Evolutionary conservation across 164 flowering plant species (phyloP).

Genomic region (Echeveria elegans): DNA sequence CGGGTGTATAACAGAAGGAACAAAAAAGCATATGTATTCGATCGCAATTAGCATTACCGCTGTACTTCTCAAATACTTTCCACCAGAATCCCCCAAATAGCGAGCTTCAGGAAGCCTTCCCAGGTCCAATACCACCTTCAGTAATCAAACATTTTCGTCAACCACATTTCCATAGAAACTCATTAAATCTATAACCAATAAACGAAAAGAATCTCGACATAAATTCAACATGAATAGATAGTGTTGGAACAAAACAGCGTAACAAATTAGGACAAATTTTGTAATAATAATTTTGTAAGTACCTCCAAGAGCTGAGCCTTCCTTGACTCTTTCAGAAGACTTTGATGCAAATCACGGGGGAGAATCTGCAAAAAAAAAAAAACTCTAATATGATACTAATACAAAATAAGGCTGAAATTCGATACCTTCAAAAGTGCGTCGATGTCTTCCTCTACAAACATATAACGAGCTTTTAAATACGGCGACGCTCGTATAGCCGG

Average conservation of each 20-base stretch:
- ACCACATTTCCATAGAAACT: not conserved
- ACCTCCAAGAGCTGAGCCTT: constrained; percentile 56
- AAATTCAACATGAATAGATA: too few relatives aligned
- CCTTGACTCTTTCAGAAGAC: constrained; percentile 34
- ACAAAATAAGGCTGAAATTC: not conserved
- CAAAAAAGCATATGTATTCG: not conserved
- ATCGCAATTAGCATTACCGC: constrained; percentile 34
- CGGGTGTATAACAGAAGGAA: not conserved
- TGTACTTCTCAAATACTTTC: constrained; percentile 38
- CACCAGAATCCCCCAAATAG: constrained; percentile 46
- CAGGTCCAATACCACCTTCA: constrained; percentile 57
- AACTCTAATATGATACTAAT: not conserved
- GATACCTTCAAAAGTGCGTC: constrained; percentile 22
- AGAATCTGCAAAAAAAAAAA: constrained; percentile 32
- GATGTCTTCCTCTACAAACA: constrained; percentile 20
- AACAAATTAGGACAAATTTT: not conserved
- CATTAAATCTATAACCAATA: not conserved
- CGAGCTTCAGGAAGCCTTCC: constrained; percentile 64
- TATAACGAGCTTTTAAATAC: not conserved
- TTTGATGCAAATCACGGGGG: constrained; percentile 46
- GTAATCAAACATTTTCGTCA: not conserved
- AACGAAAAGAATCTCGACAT: not conserved
- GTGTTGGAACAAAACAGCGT: not conserved
- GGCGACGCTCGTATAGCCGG: not conserved
- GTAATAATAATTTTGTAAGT: not conserved